Evolutionary conservation across 1,284 basidiomycete species (phyloP).

Genomic region (Leccinum subspadiceum): DNA sequence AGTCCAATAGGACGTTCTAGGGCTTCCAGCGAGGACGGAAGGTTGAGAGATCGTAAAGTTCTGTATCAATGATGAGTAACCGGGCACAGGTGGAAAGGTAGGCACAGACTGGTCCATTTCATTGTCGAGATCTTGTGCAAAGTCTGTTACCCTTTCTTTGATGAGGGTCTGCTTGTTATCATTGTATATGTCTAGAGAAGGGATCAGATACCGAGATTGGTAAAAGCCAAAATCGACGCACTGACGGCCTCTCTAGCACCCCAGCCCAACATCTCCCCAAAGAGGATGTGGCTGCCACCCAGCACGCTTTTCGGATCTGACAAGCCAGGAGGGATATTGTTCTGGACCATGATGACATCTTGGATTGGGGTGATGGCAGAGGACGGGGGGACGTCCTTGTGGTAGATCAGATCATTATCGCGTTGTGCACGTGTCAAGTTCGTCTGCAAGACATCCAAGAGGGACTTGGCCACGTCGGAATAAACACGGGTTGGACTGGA

Average conservation of each 20-base stretch:
- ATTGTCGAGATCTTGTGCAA: slow-evolving; percentile 67
- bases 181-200: slow-evolving; percentile 74
- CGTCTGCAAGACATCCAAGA: slow-evolving; percentile 68
- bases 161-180: slow-evolving; percentile 79
- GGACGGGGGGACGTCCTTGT: slow-evolving; percentile 78
- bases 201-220: background rate
- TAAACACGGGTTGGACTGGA: background rate
- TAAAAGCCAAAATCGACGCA: slow-evolving; percentile 38
- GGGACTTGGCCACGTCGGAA: slow-evolving; percentile 41
- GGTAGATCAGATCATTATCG: slow-evolving; percentile 97
- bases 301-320: slow-evolving; percentile 55
- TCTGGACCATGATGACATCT: slow-evolving; percentile 70
- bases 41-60: slow-evolving; percentile 68
- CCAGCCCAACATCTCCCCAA: slow-evolving; percentile 80
- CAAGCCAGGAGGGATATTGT: slow-evolving; percentile 61
- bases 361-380: slow-evolving; percentile 69
- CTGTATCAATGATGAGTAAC: slow-evolving; percentile 38
- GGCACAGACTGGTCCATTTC: slow-evolving; percentile 57
- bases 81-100: background rate
- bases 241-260: slow-evolving; percentile 90
- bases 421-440: slow-evolving; percentile 74
- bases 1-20: slow-evolving; percentile 84
- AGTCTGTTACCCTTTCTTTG: slow-evolving; percentile 63
- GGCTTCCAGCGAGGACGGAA: slow-evolving; percentile 87
- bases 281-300: slow-evolving; percentile 57